phyloP scores from a whole-genome alignment of 2,329 filamentous ascomycete genomes.

The Sporothrix dimorphospora region DNA sequence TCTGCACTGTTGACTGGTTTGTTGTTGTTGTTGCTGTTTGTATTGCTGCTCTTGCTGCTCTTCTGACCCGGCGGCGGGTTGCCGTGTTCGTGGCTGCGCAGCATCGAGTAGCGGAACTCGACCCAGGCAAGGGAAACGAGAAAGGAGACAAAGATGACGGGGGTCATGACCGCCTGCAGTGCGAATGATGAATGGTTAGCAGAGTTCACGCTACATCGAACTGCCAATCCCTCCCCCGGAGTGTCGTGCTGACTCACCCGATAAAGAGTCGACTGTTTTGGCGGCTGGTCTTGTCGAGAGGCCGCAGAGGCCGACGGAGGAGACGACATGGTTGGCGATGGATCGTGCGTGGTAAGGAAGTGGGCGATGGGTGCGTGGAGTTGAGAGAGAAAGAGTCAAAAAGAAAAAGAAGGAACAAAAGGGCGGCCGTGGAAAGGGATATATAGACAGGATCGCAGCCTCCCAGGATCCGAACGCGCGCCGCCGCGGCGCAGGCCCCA shows the following conservation, averaged over 20 bases:
- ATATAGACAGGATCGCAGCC: neutral
- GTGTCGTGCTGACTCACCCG: constrained; percentile 21
- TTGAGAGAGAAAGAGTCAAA: neutral
- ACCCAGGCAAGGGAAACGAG: constrained; percentile 66
- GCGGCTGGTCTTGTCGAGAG: neutral
- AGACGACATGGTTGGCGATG: constrained; percentile 24
- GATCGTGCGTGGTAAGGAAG: neutral
- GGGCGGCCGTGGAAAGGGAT: neutral
- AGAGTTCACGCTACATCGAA: neutral
- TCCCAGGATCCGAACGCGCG: neutral
- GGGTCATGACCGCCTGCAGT: constrained; percentile 59
- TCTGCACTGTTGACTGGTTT: neutral
- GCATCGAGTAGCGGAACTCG: constrained; percentile 58
- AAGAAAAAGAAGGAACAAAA: neutral
- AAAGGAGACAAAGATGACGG: constrained; percentile 66
- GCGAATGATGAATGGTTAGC: neutral
- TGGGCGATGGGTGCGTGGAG: neutral
- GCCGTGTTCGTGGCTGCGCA: constrained; percentile 49
- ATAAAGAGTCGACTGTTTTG: constrained; percentile 26
- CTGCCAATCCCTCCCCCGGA: neutral
- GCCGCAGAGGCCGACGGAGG: constrained; percentile 9
- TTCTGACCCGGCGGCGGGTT: constrained; percentile 25
- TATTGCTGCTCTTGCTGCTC: neutral
- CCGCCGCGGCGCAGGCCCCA: neutral
- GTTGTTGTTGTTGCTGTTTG: constrained; percentile 27